Base-by-base conservation (phyloP, 768 basidiomycete species). In the Rubroboletus satanas region DNA sequence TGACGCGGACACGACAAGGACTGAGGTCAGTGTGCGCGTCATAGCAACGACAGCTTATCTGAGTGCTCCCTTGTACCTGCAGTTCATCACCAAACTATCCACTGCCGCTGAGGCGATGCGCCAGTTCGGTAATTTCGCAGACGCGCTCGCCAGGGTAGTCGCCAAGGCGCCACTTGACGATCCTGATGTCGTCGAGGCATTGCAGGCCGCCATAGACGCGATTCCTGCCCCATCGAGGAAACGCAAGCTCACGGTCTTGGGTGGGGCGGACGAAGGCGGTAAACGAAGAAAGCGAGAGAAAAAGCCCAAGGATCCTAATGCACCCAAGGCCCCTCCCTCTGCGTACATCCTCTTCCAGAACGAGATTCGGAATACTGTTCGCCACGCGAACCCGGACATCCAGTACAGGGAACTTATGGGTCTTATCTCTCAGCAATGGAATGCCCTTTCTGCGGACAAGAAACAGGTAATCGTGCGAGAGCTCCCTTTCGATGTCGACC, bases 341-440 rank as follows among this genome's bases (percentile, higher is more conserved):
- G 93, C 93, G 18, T 98, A 96, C 74, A 83, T 98, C 65, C 75
- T 95, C 62, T 98, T 88, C 79, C 96, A 98, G 75, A 97, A 96
- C 68, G 88, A 90, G 14, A 79, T 93, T 51, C 87, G 93, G 68
- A 81, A 82, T 55, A 77, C 82, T 54, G 77, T 95, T 62, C 85
- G 87, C 75, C 75, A 77, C 37, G 71, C 78, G 61, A 73, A 88
- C 68, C 87, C 90, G 10, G 71, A 75, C 9, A 70, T 93, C 54
- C 71, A 79, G 36, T 86, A 97, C 67, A 68, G 80, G 37, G 93
- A 95, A 52, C 73, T 97, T 36, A 73, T 97, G 63, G 67, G 68
- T 33, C 66, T 87, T 61, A 90, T 97, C 59, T 78, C 87, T 15
- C 81, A 83, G 54, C 79, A 81, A 57, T 98, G 95, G 95, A 75